Evolutionary conservation across 306 rosid species (phyloP).

Genomic region (Astragalus glycyphyllos): DNA sequence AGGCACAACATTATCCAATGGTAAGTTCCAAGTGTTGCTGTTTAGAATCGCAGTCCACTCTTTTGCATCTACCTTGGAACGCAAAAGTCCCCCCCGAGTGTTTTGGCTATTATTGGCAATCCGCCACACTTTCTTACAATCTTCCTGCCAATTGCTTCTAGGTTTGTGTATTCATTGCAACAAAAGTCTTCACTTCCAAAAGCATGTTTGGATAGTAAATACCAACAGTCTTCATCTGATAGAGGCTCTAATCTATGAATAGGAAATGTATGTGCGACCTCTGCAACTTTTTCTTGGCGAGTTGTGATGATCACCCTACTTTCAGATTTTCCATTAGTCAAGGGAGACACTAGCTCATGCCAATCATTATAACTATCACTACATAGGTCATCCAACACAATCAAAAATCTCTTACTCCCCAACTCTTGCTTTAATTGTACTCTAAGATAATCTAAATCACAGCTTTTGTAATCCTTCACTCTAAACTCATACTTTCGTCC

Average conservation of each 20-base stretch:
- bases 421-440: neutral
- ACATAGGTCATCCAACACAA: constrained; percentile 47
- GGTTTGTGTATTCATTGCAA: neutral
- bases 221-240: constrained; percentile 48
- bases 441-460: neutral
- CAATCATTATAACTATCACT: constrained; percentile 46
- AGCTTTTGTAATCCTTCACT: neutral
- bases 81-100: constrained; percentile 47
- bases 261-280: constrained; percentile 48
- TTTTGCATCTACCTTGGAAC: constrained; percentile 32
- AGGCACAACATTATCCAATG: too few relatives aligned
- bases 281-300: constrained; percentile 47
- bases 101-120: constrained; percentile 19
- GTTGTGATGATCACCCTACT: constrained; percentile 54
- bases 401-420: neutral
- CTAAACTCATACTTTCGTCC: neutral
- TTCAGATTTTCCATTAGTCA: constrained; percentile 39
- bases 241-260: constrained; percentile 42
- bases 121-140: too few relatives aligned
- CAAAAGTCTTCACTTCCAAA: too few relatives aligned
- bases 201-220: neutral
- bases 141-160: constrained; percentile 40
- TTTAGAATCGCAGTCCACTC: constrained; percentile 44
- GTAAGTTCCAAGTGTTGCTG: too few relatives aligned
- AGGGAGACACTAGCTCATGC: constrained; percentile 45